These are phyloP conservation scores for Lachnellula cervina DNA, from an alignment of 2,329 filamentous ascomycete genomes.

Conservation along the genomic window DNA sequence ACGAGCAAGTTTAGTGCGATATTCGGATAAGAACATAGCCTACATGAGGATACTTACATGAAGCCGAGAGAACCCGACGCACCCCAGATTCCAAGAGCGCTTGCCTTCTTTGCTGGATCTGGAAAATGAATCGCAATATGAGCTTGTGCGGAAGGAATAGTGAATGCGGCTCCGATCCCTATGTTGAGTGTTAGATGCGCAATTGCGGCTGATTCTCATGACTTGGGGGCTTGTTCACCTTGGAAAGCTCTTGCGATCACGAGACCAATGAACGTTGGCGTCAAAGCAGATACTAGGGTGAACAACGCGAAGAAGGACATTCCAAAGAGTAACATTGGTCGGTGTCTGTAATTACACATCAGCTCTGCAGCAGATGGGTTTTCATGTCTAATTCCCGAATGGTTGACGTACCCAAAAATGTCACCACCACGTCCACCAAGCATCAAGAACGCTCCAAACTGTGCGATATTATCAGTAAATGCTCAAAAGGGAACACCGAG, in stretches of 20 bases:
- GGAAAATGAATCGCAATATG: constrained; percentile 3
- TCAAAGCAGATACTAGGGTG: constrained; percentile 3
- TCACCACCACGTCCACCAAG: constrained; percentile 2
- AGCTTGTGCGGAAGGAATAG: constrained; percentile 2
- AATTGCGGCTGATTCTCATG: background rate
- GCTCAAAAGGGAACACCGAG: background rate
- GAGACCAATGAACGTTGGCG: constrained; percentile 2
- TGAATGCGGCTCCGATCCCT: constrained; percentile 4
- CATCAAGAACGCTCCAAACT: constrained; percentile 5
- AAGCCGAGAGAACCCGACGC: constrained; percentile 2
- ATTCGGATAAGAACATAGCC: background rate
- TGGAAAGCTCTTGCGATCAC: constrained; percentile 5
- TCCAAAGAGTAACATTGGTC: constrained; percentile 1
- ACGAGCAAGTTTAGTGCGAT: constrained; percentile 29
- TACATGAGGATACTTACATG: background rate
- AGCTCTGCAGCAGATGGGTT: background rate
- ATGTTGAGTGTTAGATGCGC: background rate
- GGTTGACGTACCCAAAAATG: background rate
- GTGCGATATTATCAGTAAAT: background rate
- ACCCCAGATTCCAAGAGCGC: constrained; percentile 1
- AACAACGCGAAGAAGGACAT: constrained; percentile 5
- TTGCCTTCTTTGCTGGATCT: background rate
- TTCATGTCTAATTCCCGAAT: background rate
- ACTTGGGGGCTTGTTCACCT: background rate
- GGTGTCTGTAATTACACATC: background rate